phyloP scores from a whole-genome alignment of 106 monocot genomes.

The Iris macrosiphon region DNA sequence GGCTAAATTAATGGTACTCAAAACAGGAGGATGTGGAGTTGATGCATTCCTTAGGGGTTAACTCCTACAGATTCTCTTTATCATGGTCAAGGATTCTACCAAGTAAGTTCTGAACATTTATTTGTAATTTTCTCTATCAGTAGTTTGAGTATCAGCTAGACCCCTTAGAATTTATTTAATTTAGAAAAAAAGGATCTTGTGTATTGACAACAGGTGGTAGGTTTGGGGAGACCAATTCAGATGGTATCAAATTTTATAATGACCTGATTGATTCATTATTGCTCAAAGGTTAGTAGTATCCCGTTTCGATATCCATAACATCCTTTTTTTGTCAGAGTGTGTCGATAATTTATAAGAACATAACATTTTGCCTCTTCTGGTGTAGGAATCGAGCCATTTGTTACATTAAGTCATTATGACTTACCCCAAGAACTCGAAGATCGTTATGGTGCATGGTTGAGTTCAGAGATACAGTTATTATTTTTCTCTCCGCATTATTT shows the following conservation, averaged over 20 bases:
- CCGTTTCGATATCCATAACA: no score
- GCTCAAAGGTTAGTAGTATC: constrained; percentile 15
- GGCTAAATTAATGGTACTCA: no score
- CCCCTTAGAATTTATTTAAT: background rate
- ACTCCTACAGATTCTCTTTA: constrained; percentile 25
- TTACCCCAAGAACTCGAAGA: constrained; percentile 48
- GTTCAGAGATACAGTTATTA: constrained; percentile 18
- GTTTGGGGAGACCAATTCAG: constrained; percentile 9
- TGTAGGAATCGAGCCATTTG: constrained; percentile 48
- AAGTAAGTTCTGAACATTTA: constrained; percentile 8
- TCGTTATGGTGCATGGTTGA: constrained; percentile 40
- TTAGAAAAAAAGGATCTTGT: background rate
- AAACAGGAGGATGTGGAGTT: constrained; percentile 16
- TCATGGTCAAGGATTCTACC: constrained; percentile 23
- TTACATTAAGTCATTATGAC: constrained; percentile 37
- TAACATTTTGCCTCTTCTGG: background rate
- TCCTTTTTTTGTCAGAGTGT: background rate
- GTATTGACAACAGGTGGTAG: constrained; percentile 5
- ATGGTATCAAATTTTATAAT: constrained; percentile 9
- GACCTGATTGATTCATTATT: constrained; percentile 4
- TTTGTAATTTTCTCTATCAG: no score
- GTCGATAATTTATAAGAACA: background rate
- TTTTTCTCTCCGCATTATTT: background rate
- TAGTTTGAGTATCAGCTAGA: background rate
- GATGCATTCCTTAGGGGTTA: constrained; percentile 22